These are phyloP conservation scores for Rubia balearica DNA, from an alignment of 305 asterid genomes.

Conservation along the genomic window DNA sequence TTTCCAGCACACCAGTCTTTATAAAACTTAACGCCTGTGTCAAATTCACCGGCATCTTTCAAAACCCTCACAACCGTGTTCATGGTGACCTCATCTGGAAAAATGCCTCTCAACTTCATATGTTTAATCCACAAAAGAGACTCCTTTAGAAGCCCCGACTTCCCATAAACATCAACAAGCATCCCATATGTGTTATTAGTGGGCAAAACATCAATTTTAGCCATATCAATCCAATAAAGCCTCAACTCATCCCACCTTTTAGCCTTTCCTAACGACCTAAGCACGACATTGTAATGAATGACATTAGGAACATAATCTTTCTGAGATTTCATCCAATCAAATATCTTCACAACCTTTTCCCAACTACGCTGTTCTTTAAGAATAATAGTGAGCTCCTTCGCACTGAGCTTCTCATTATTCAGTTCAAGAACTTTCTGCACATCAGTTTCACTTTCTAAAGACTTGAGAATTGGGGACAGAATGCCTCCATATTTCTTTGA, in stretches of 20 bases:
- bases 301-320: conserved; percentile 69
- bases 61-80: conserved; percentile 72
- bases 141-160: conserved; percentile 79
- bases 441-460: conserved; percentile 50
- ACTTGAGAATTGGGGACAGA: conserved; percentile 54
- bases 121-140: conserved; percentile 80
- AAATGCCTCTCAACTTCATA: conserved; percentile 74
- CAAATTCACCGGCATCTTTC: conserved; percentile 75
- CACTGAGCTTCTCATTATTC: conserved; percentile 53
- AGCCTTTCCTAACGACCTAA: conserved; percentile 74
- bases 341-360: conserved; percentile 68
- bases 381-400: conserved; percentile 79
- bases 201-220: conserved; percentile 54
- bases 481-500: conserved; percentile 53
- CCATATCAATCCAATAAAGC: conserved; percentile 94
- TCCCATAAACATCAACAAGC: conserved; percentile 96
- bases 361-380: conserved; percentile 76
- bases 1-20: conserved; percentile 74
- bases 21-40: conserved; percentile 62
- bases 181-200: conserved; percentile 75
- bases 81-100: conserved; percentile 91
- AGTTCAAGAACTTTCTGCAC: conserved; percentile 51
- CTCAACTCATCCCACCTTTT: conserved; percentile 89
- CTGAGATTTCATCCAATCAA: conserved; percentile 79
- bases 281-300: conserved; percentile 84